Base-by-base conservation (phyloP, 83 land plant species). In the Diphasiastrum complanatum region DNA sequence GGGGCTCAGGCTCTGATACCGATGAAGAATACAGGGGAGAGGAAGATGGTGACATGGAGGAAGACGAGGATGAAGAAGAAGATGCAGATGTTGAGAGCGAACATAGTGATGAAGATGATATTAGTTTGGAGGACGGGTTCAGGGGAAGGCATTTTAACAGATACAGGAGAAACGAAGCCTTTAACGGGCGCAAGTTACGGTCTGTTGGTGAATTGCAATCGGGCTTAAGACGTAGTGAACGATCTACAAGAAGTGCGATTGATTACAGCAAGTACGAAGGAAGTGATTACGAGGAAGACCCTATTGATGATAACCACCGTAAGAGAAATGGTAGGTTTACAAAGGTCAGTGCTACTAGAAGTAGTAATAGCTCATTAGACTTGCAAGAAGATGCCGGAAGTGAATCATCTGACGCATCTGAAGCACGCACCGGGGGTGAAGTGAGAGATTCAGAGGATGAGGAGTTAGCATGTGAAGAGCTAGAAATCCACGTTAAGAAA, bases 21-120 rank as follows among this genome's bases (percentile, higher is more conserved):
- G 70, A 67, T 58, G 59, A 55, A 27, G 59, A 55, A 30, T 55
- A 55, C 35, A 55, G 59, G 31, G 59, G 35, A 14, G 59, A 55
- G 11, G 75, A 33, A 8, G 70, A 65, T 40, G 63, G 51, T 25
- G 54, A 54, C 35, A 26, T 52, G 28, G 47, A 56, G 11, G 77
- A 34, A 34, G 57, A 61, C 24, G 66, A 63, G 6, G 63, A 69
- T 45, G 56, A 34, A 2, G 68, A 69, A 2, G 57, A 64, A 5
- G 61, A 43, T 26, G 78, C 51, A 29, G 63, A 45, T 12, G 28
- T 62, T 41, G 33, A 32, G 18, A 48, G 26, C 22, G 70, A 73
- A 35, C 60, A 73, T 19, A 67, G 62, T 48, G 69, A 56, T n/a
- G 63, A 52, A 0, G 47, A 65, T 3, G 64, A 54, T 54, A 62